phyloP scores from a whole-genome alignment of 805 yeast genomes.

The Metschnikowia henanensis region DNA sequence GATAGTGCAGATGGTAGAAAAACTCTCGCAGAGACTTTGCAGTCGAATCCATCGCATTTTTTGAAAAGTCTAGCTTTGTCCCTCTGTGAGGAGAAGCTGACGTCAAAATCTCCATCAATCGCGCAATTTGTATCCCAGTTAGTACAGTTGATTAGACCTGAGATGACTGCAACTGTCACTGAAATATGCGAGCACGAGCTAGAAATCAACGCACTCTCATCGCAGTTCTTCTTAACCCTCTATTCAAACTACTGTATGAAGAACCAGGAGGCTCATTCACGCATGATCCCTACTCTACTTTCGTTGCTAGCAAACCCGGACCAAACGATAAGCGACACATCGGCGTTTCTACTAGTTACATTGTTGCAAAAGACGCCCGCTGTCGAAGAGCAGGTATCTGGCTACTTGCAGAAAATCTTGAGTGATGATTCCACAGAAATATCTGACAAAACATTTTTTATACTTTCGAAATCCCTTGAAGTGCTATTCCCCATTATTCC shows the following conservation, averaged over 20 bases:
- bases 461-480: conserved; percentile 12
- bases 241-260: conserved; percentile 7
- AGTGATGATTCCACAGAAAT: neutral
- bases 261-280: neutral
- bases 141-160: neutral
- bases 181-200: neutral
- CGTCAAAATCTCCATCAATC: neutral
- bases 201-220: neutral
- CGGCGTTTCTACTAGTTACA: conserved; percentile 2
- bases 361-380: neutral
- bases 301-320: neutral
- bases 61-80: conserved; percentile 2
- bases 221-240: conserved; percentile 5
- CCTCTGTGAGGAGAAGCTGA: neutral
- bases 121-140: neutral
- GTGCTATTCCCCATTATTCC: conserved; percentile 16
- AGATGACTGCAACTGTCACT: neutral
- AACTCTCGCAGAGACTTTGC: neutral
- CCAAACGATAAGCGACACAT: neutral
- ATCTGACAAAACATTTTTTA: neutral
- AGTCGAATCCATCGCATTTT: neutral
- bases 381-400: neutral
- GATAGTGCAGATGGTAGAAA: neutral
- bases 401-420: conserved; percentile 1
- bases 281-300: conserved; percentile 6